These are phyloP conservation scores for Boletus pseudo-olivaceus DNA, from an alignment of 768 basidiomycete species.

Conservation along the genomic window DNA sequence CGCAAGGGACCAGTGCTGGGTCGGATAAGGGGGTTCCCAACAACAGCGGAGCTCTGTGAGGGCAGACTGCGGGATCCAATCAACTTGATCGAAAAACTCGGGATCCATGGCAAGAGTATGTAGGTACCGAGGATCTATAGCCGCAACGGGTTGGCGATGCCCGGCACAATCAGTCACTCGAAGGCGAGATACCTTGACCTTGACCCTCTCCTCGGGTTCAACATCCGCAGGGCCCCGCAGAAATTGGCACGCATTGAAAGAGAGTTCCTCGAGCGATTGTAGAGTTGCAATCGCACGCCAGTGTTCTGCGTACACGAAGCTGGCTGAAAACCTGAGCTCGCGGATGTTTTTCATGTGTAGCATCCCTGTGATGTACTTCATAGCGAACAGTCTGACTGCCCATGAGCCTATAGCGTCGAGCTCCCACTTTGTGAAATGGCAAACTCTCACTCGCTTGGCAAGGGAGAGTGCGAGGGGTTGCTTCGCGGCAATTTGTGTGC, in stretches of 20 bases:
- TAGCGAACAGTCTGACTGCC: not conserved
- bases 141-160: not conserved
- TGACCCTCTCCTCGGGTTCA: not conserved
- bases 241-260: slow-evolving; percentile 7
- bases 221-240: not conserved
- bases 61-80: not conserved
- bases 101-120: not conserved
- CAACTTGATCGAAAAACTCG: not conserved
- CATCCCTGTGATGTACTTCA: slow-evolving; percentile 4
- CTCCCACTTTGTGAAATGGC: slow-evolving; percentile 9
- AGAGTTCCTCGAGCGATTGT: slow-evolving; percentile 13
- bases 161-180: not conserved
- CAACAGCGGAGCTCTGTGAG: not conserved
- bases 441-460: slow-evolving; percentile 28
- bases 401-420: not conserved
- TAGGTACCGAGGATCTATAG: not conserved
- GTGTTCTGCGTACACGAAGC: slow-evolving; percentile 10
- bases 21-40: not conserved
- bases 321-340: slow-evolving; percentile 6
- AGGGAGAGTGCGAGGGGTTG: slow-evolving; percentile 28
- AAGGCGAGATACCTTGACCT: slow-evolving; percentile 10
- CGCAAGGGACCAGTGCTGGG: not conserved
- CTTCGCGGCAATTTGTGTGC: not conserved
- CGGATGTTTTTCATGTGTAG: slow-evolving; percentile 18
- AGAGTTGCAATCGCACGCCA: slow-evolving; percentile 15